Evolutionary conservation across 2,329 filamentous ascomycete species (phyloP).

Genomic region (Cordyceps sp.): DNA sequence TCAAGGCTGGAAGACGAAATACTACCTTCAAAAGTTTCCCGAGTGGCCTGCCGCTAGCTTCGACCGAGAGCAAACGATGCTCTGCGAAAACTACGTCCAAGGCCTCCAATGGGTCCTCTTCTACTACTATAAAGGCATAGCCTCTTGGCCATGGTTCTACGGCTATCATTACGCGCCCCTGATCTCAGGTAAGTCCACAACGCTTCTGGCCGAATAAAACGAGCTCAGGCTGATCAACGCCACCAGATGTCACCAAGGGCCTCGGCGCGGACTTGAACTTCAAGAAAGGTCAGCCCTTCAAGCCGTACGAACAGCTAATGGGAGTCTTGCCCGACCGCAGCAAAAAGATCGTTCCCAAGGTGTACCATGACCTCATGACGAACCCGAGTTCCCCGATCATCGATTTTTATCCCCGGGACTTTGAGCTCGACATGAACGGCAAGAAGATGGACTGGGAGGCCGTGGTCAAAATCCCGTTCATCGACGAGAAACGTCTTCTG

Average conservation of each 20-base stretch:
- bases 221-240: neutral
- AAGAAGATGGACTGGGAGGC: constrained; percentile 99
- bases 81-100: constrained; percentile 94
- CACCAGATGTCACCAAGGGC: constrained; percentile 68
- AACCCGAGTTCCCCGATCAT: constrained; percentile 80
- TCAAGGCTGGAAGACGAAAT: constrained; percentile 80
- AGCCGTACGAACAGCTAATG: constrained; percentile 93
- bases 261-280: constrained; percentile 80
- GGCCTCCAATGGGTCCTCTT: constrained; percentile 95
- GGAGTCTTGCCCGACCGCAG: constrained; percentile 93
- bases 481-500: constrained; percentile 77
- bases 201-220: neutral
- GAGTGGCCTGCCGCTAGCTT: constrained; percentile 73
- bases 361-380: constrained; percentile 89
- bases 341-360: constrained; percentile 80
- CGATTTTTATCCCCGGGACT: constrained; percentile 95
- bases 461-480: constrained; percentile 97
- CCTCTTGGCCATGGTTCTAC: constrained; percentile 98
- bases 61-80: constrained; percentile 53
- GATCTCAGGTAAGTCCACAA: constrained; percentile 60
- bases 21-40: constrained; percentile 78
- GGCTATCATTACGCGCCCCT: constrained; percentile 92
- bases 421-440: constrained; percentile 97
- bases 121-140: constrained; percentile 95
- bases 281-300: constrained; percentile 85